Evolutionary conservation across 179 eudicot genomes (phyloP).

Genomic region (Amaranthus tricolor): DNA sequence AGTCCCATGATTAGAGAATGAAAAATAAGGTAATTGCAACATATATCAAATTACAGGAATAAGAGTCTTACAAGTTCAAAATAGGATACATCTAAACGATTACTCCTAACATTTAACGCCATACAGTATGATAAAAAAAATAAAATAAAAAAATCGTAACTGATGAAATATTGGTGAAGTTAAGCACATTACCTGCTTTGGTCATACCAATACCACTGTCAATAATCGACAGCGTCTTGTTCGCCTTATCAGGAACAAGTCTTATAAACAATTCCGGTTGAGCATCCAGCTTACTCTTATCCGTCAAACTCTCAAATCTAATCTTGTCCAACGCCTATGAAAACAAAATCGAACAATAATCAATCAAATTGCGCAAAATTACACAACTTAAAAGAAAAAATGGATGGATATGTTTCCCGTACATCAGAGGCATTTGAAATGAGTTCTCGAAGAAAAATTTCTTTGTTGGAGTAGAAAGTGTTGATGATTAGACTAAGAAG

Average conservation of each 20-base stretch:
- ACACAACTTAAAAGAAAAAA: background rate
- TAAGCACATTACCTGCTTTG: conserved; percentile 48
- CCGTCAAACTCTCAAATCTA: conserved; percentile 35
- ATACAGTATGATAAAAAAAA: too few relatives aligned
- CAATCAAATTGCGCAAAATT: background rate
- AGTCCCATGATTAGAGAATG: too few relatives aligned
- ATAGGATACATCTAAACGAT: too few relatives aligned
- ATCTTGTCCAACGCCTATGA: conserved; percentile 61
- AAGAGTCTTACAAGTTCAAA: too few relatives aligned
- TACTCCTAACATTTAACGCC: too few relatives aligned
- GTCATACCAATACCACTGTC: conserved; percentile 79
- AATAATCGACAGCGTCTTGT: conserved; percentile 57
- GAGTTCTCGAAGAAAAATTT: conserved; percentile 43
- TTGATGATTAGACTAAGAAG: conserved; percentile 65
- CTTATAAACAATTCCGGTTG: conserved; percentile 70
- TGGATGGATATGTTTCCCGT: background rate
- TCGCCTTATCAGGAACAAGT: conserved; percentile 58
- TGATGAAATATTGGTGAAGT: background rate
- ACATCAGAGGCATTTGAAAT: conserved; percentile 38
- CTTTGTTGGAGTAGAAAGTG: conserved; percentile 78
- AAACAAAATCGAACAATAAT: background rate
- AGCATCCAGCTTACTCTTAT: conserved; percentile 63
- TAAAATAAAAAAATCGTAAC: too few relatives aligned
- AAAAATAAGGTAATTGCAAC: too few relatives aligned
- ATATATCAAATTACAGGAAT: too few relatives aligned